These are phyloP conservation scores for Pythium insidiosum DNA, from an alignment of 352 stramenopile genomes.

Conservation along the genomic window DNA sequence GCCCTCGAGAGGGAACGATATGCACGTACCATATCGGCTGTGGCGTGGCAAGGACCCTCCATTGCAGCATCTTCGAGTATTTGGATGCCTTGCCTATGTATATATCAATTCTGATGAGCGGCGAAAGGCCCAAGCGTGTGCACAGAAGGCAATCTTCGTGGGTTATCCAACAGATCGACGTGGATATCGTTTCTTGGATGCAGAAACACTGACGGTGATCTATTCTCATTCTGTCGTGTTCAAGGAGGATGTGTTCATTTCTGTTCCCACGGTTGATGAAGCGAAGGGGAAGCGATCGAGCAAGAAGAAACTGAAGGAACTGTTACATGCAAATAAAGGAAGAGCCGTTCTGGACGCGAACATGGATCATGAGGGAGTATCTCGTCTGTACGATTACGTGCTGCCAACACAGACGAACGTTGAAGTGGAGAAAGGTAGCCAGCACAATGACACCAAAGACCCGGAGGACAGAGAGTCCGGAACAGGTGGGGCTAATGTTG, in stretches of 20 bases:
- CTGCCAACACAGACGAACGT: background rate
- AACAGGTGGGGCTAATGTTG: no score
- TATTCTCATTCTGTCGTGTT: conserved; percentile 3
- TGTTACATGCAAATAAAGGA: background rate
- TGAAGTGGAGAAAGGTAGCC: background rate
- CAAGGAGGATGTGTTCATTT: background rate
- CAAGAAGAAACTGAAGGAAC: background rate
- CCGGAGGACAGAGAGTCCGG: background rate
- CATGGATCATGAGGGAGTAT: conserved; percentile 1
- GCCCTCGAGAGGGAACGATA: conserved; percentile 1
- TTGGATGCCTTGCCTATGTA: conserved; percentile 1
- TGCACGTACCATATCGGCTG: conserved; percentile 10
- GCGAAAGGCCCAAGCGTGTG: background rate
- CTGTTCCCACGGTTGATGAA: background rate
- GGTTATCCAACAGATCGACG: conserved; percentile 1
- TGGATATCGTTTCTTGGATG: conserved; percentile 1
- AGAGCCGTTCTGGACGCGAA: background rate
- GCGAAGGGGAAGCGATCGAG: background rate
- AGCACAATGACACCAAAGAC: background rate
- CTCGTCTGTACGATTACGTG: conserved; percentile 2
- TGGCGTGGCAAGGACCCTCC: no score
- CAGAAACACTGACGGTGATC: background rate
- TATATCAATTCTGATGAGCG: conserved; percentile 4
- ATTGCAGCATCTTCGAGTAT: conserved; percentile 2
- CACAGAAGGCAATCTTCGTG: conserved; percentile 3